phyloP scores from a whole-genome alignment of 2,329 filamentous ascomycete species.

The Penicillium sp. region DNA sequence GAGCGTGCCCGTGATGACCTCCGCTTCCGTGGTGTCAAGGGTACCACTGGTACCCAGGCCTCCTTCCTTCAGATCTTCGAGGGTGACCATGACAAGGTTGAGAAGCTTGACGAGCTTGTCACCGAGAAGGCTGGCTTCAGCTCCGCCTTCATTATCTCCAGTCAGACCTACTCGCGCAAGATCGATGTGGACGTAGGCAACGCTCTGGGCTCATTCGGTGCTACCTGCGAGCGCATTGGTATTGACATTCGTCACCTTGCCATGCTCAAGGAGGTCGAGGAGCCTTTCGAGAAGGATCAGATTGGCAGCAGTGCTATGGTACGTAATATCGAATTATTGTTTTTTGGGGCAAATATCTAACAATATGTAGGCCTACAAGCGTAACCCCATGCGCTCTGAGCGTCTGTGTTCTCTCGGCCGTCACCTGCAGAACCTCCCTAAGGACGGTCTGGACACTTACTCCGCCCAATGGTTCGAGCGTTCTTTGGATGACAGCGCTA shows the following conservation, averaged over 20 bases:
- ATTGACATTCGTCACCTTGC: constrained; percentile 73
- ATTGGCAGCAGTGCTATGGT: constrained; percentile 66
- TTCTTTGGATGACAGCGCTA: constrained; percentile 73
- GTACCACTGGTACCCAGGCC: constrained; percentile 75
- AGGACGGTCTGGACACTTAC: constrained; percentile 64
- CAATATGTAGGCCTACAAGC: constrained; percentile 63
- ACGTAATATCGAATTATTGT: constrained; percentile 4
- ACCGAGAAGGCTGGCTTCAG: constrained; percentile 65
- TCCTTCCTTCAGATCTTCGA: constrained; percentile 71
- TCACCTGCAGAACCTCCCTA: constrained; percentile 53
- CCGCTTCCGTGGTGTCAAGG: constrained; percentile 71
- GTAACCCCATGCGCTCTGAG: constrained; percentile 57
- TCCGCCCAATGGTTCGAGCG: constrained; percentile 74
- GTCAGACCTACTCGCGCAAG: constrained; percentile 76
- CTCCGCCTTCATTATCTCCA: constrained; percentile 62
- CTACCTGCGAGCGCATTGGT: constrained; percentile 73
- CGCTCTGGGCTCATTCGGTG: constrained; percentile 73
- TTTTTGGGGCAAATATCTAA: constrained; percentile 14
- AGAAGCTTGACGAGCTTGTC: constrained; percentile 61
- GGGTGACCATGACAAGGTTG: constrained; percentile 59
- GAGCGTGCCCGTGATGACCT: constrained; percentile 67
- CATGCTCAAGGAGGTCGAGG: constrained; percentile 77
- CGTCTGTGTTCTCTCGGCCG: constrained; percentile 60
- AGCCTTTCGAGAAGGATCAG: constrained; percentile 77
- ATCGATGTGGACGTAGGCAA: constrained; percentile 79